Conservation (phyloP, 1,284 basidiomycete genomes). For the Sanghuangporus baumii region DNA sequence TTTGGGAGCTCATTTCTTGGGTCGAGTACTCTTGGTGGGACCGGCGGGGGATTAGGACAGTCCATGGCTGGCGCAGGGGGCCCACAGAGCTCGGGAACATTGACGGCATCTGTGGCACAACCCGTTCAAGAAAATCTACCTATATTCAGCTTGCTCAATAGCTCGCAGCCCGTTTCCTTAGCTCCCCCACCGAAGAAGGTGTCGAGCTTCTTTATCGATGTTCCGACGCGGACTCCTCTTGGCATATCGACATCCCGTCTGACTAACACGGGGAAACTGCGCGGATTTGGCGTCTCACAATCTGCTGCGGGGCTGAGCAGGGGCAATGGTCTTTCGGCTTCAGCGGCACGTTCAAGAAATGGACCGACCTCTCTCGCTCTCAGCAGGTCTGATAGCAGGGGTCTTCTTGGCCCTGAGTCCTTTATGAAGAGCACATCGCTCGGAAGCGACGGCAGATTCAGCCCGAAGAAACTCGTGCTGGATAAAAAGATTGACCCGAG, state of each 20-base stretch:
- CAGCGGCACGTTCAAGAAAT: constrained; percentile 44
- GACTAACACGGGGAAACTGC: constrained; percentile 59
- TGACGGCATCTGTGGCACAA: constrained; percentile 85
- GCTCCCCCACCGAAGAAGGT: constrained; percentile 69
- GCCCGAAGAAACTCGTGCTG: constrained; percentile 92
- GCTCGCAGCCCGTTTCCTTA: constrained; percentile 53
- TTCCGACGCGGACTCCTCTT: constrained; percentile 59
- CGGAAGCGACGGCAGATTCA: constrained; percentile 67
- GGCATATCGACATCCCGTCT: constrained; percentile 50
- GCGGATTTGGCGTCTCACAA: constrained; percentile 51
- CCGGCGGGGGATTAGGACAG: constrained; percentile 32
- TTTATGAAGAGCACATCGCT: constrained; percentile 48
- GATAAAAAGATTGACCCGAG: constrained; percentile 73
- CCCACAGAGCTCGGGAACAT: constrained; percentile 39
- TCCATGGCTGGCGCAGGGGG: constrained; percentile 32
- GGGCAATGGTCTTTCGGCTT: constrained; percentile 31
- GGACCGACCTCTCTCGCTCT: constrained; percentile 48
- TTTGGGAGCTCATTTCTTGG: constrained; percentile 45
- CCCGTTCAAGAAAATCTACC: constrained; percentile 85
- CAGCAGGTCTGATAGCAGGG: constrained; percentile 39
- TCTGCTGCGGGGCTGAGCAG: constrained; percentile 32
- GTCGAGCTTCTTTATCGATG: constrained; percentile 61
- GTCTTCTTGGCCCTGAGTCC: constrained; percentile 43
- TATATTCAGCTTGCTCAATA: constrained; percentile 68
- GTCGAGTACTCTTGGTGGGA: constrained; percentile 27